These are phyloP conservation scores for Calonectria pteridis DNA, from an alignment of 2,329 filamentous ascomycete species.

Conservation along the genomic window DNA sequence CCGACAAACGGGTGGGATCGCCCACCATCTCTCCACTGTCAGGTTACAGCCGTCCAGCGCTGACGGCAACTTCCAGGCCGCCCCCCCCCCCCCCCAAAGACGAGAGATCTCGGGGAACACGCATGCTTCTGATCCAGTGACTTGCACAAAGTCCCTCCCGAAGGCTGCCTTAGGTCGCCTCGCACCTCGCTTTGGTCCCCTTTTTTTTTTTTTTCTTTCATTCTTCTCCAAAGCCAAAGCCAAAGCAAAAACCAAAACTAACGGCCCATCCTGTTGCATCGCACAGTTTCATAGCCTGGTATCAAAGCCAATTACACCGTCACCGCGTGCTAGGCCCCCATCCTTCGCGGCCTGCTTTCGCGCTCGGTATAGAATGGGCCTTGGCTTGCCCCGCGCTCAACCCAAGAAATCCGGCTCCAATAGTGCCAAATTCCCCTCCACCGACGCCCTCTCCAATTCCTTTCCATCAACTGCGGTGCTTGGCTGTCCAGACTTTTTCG, in stretches of 20 bases:
- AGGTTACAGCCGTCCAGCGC: conserved; percentile 1
- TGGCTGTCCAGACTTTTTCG: conserved; percentile 29
- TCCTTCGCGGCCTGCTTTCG: background rate
- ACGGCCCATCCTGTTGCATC: background rate
- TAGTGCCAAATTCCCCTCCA: background rate
- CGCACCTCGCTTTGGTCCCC: background rate
- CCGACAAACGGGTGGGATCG: conserved; percentile 12
- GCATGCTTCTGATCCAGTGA: conserved; percentile 12
- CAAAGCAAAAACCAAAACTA: background rate
- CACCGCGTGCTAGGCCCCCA: background rate
- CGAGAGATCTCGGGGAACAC: conserved; percentile 8
- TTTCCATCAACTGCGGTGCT: conserved; percentile 15
- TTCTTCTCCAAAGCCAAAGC: background rate
- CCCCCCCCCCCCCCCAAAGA: background rate
- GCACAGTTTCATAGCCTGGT: background rate
- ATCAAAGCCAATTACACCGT: background rate
- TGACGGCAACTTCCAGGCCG: background rate
- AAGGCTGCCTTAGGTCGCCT: background rate
- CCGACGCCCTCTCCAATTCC: conserved; percentile 12
- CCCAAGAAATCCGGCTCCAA: background rate
- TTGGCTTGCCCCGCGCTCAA: conserved; percentile 24
- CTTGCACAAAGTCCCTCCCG: background rate
- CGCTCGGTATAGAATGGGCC: conserved; percentile 2
- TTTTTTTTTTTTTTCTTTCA: conserved; percentile 2
- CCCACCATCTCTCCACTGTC: conserved; percentile 13